phyloP scores from a whole-genome alignment of 306 rosid species.

The Datisca glomerata region DNA sequence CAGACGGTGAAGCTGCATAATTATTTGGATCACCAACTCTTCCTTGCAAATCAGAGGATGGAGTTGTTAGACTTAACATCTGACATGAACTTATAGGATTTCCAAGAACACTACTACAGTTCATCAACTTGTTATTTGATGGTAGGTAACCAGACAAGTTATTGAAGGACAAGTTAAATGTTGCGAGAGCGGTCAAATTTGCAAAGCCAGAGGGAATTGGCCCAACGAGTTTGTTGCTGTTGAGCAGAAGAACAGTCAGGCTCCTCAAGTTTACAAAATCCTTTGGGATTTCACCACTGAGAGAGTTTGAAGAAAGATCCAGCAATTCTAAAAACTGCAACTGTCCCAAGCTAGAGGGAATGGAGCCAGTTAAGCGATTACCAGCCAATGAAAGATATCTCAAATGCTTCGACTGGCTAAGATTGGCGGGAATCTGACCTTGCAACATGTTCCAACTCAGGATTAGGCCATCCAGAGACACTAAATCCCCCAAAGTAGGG shows the following conservation, averaged over 20 bases:
- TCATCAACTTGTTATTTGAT: constrained; percentile 37
- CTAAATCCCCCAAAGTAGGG: constrained; percentile 24
- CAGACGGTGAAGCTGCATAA: constrained; percentile 27
- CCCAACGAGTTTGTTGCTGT: constrained; percentile 67
- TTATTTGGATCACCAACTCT: constrained; percentile 19
- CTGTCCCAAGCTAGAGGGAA: constrained; percentile 60
- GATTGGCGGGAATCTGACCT: constrained; percentile 44
- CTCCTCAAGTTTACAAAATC: constrained; percentile 46
- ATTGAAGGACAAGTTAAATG: constrained; percentile 81
- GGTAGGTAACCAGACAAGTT: constrained; percentile 84
- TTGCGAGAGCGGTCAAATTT: constrained; percentile 46
- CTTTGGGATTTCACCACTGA: constrained; percentile 70
- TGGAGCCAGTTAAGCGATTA: constrained; percentile 47
- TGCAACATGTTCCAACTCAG: constrained; percentile 56
- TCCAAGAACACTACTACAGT: constrained; percentile 71
- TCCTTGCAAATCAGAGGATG: constrained; percentile 45
- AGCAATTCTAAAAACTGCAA: constrained; percentile 45
- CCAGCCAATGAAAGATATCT: constrained; percentile 54
- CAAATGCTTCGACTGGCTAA: constrained; percentile 46
- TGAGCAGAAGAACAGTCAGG: constrained; percentile 56
- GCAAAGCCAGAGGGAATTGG: constrained; percentile 77
- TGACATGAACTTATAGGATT: constrained; percentile 61
- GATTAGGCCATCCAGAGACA: constrained; percentile 53
- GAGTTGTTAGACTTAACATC: constrained; percentile 23
- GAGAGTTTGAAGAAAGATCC: constrained; percentile 66